Evolutionary conservation across 768 basidiomycete genomes (phyloP), one percentile per base, ranked within the genome.

Genomic region (Cystobasidium tubakii): DNA sequence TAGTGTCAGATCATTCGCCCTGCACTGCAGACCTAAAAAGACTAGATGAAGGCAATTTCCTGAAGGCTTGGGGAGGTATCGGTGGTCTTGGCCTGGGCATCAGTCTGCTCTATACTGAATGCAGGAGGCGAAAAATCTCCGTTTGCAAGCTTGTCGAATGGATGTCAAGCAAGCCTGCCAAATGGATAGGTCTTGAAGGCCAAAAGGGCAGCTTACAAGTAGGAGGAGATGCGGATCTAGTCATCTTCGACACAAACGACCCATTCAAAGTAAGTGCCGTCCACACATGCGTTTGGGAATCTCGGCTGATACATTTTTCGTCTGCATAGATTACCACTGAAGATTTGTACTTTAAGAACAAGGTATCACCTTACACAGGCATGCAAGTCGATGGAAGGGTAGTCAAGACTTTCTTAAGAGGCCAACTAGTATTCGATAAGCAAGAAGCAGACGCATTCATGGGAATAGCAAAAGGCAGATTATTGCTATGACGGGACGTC

Each of bases 1-100:
- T 98, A 66, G 93, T 98, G 7, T 95, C 92, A 66, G 95, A 99
- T 82, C 95, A 99, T 80, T 93, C 91, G 76, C 94, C 94, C 19
- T 97, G 94, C 81, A 84, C 64, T 17, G 62, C 74, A 15, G 87
- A 88, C 77, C 83, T 99, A 74, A 99, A 98, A 83, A 86, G 85
- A 74, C 80, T 84, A 4, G 88, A 88, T 33, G 42, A 86, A 53
- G 90, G 92, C 0, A 86, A 93, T 78, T 84, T 97, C 75, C 90
- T 96, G 88, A 81, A 83, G 25, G 91, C 94, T 0, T 97, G 95
- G 95, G 95, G 95, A 50, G 95, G 95, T 0, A 91, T 99, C 76
- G 90, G 89, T 75, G 88, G 90, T 3, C 85, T 99, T 27, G 95
- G 95, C 1, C 84, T 98, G 21, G 96, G 95, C 0, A 81, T 97